These are phyloP conservation scores for Phytophthora hybrid DNA, from an alignment of 352 stramenopile species.

Conservation along the genomic window DNA sequence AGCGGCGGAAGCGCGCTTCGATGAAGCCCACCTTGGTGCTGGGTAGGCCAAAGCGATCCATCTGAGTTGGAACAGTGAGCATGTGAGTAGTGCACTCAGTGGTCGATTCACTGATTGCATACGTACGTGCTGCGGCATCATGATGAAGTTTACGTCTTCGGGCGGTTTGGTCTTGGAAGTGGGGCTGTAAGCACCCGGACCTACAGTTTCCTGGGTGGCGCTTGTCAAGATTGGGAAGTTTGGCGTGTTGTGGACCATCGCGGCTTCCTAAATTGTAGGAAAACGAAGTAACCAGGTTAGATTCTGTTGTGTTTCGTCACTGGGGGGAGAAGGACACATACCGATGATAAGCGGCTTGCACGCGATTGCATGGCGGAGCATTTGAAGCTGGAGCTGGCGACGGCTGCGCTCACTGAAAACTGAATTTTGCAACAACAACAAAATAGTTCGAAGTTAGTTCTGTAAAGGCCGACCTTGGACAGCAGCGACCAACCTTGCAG, in stretches of 20 bases:
- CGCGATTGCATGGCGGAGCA: slow-evolving; percentile 73
- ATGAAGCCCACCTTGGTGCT: slow-evolving; percentile 58
- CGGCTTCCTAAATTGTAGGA: slow-evolving; percentile 46
- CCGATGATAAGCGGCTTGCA: slow-evolving; percentile 59
- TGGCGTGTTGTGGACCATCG: slow-evolving; percentile 81
- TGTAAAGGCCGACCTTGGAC: not conserved
- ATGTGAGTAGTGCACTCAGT: not conserved
- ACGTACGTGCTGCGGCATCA: slow-evolving; percentile 74
- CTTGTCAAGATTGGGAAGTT: slow-evolving; percentile 70
- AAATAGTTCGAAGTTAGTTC: not conserved
- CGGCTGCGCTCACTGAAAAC: slow-evolving; percentile 67
- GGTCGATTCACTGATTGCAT: not conserved
- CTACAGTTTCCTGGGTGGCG: slow-evolving; percentile 56
- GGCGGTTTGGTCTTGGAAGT: slow-evolving; percentile 24
- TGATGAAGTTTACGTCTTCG: slow-evolving; percentile 73
- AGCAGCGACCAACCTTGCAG: slow-evolving; percentile 47
- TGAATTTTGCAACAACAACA: slow-evolving; percentile 16
- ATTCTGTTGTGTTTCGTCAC: not conserved
- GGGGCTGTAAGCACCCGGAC: slow-evolving; percentile 61
- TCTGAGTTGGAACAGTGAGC: slow-evolving; percentile 18
- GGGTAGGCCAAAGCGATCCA: slow-evolving; percentile 70
- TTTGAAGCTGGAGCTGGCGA: slow-evolving; percentile 75
- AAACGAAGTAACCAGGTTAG: slow-evolving; percentile 1
- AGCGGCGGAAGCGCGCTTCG: slow-evolving; percentile 73
- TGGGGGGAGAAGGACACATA: slow-evolving; percentile 29